A percentile compares a stretch with the other conserved stretches of the same genome.
These are phyloP conservation scores for Pseudocercospora fuligena DNA, from an alignment of 2,329 filamentous ascomycete genomes.

Conservation along the genomic window DNA sequence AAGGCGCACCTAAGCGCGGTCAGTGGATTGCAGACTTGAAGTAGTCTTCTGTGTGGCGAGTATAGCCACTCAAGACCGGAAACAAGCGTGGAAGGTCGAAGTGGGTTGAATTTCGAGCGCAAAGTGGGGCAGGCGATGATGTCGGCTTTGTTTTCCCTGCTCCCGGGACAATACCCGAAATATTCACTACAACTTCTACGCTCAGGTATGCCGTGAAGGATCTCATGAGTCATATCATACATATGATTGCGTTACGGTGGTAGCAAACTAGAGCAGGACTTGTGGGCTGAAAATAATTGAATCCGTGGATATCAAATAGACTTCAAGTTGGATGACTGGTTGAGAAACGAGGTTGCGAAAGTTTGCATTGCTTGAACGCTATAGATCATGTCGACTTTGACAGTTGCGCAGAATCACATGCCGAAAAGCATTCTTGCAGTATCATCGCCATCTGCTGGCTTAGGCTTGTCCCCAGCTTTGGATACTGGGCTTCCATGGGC, in stretches of 20 bases:
- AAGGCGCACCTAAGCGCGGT: conserved; percentile 14
- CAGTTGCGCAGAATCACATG: neutral
- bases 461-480: conserved; percentile 24
- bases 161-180: neutral
- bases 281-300: neutral
- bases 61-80: neutral
- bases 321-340: neutral
- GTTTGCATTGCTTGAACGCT: neutral
- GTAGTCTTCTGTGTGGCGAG: neutral
- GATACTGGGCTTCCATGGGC: conserved; percentile 57
- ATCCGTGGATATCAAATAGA: neutral
- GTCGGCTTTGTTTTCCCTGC: neutral
- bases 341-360: neutral
- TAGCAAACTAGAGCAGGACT: neutral
- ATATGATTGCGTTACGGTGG: neutral
- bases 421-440: conserved; percentile 19
- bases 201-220: neutral
- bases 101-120: conserved; percentile 3
- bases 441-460: conserved; percentile 22
- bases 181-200: neutral
- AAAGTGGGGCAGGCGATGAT: neutral
- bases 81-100: neutral
- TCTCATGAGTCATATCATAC: neutral
- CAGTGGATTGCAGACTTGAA: neutral
- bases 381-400: neutral